Evolutionary conservation across 1,139 yeast genomes (phyloP).

Genomic region (Candida glucosophila): DNA sequence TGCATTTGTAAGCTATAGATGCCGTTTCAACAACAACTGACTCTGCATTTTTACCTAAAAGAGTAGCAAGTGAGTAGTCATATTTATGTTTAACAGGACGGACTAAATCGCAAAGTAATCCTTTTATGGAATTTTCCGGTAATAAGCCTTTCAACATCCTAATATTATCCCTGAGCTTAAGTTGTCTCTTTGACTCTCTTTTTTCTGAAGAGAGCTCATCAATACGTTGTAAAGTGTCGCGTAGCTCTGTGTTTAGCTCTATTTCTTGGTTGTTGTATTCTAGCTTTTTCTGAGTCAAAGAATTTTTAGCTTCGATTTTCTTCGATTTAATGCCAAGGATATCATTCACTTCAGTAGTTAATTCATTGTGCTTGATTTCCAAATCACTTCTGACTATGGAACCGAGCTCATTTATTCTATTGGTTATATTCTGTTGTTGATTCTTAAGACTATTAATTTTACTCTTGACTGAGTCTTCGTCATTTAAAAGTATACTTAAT

Average conservation of each 20-base stretch:
- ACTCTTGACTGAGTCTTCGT: constrained; percentile 32
- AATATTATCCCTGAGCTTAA: constrained; percentile 63
- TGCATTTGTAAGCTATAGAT: constrained; percentile 73
- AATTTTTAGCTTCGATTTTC: constrained; percentile 33
- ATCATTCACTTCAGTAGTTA: constrained; percentile 23
- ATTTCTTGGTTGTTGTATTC: constrained; percentile 39
- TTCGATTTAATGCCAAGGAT: constrained; percentile 25
- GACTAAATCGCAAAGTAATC: constrained; percentile 72
- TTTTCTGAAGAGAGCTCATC: constrained; percentile 70
- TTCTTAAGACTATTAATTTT: constrained; percentile 32
- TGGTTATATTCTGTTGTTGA: constrained; percentile 34
- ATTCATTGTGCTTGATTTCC: constrained; percentile 23
- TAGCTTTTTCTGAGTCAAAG: constrained; percentile 38
- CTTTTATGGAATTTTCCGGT: constrained; percentile 66
- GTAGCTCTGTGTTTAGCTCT: constrained; percentile 54
- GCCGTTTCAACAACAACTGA: constrained; percentile 76
- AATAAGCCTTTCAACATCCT: constrained; percentile 57
- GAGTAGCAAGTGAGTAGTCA: constrained; percentile 69
- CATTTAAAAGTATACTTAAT: constrained; percentile 33
- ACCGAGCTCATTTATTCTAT: constrained; percentile 29
- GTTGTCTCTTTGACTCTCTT: constrained; percentile 67
- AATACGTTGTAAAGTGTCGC: constrained; percentile 51
- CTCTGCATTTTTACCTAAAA: constrained; percentile 73
- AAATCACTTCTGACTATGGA: constrained; percentile 23
- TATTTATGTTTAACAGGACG: constrained; percentile 71